These are phyloP conservation scores for Phytophthora brassicae DNA, from an alignment of 352 stramenopile genomes.

Conservation along the genomic window DNA sequence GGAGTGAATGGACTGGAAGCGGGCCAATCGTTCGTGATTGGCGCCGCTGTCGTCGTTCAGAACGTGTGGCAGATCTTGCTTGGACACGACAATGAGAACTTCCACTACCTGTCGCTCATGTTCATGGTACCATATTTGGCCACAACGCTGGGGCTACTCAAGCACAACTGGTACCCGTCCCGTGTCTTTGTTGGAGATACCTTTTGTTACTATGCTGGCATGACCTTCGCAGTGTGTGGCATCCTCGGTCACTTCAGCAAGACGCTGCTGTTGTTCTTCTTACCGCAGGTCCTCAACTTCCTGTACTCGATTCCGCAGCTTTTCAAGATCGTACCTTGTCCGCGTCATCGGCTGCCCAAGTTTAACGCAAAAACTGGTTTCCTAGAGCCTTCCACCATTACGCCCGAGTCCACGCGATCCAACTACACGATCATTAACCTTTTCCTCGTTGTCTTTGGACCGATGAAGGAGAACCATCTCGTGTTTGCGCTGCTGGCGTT, in stretches of 20 bases:
- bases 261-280: conserved; percentile 97
- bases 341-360: conserved; percentile 96
- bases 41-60: conserved; percentile 93
- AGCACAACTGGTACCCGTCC: conserved; percentile 98
- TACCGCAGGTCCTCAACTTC: conserved; percentile 99
- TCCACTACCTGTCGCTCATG: conserved; percentile 96
- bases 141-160: conserved; percentile 93
- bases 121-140: conserved; percentile 96
- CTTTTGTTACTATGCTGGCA: conserved; percentile 99
- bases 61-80: conserved; percentile 95
- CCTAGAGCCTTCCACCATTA: conserved; percentile 93
- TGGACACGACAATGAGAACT: conserved; percentile 80
- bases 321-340: conserved; percentile 97
- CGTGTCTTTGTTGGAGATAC: conserved; percentile 99
- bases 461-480: conserved; percentile 78
- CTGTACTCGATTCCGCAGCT: conserved; percentile 98
- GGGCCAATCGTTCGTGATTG: conserved; percentile 93
- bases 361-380: conserved; percentile 92
- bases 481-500: conserved; percentile 72
- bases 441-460: conserved; percentile 82
- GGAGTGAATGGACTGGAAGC: conserved; percentile 99
- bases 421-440: conserved; percentile 91
- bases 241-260: conserved; percentile 98
- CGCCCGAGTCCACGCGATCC: conserved; percentile 73
- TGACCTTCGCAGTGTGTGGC: conserved; percentile 97